Conservation (phyloP, 805 yeast genomes). For the Saccharomycopsis fermentans region DNA sequence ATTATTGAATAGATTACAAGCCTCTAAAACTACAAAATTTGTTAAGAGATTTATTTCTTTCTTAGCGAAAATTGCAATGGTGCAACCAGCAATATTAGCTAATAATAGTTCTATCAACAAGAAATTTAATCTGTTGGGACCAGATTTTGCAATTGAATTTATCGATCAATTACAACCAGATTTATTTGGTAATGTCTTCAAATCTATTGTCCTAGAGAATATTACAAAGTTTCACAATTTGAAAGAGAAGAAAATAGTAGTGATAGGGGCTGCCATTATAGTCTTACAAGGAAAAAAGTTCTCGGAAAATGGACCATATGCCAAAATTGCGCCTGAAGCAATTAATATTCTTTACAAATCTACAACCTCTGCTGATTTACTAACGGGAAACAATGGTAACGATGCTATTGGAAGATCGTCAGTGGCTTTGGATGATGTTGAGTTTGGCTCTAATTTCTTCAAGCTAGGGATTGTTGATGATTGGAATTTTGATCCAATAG, state of each 20-base stretch:
- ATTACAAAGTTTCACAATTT: constrained; percentile 32
- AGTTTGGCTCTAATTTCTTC: constrained; percentile 82
- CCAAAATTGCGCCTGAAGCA: constrained; percentile 32
- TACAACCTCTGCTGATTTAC: constrained; percentile 27
- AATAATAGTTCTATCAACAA: constrained; percentile 17
- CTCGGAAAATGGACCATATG: constrained; percentile 31
- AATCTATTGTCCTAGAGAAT: constrained; percentile 42
- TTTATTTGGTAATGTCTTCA: constrained; percentile 40
- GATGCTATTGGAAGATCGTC: constrained; percentile 31
- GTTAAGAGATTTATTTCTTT: constrained; percentile 69
- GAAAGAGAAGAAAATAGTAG: constrained; percentile 45
- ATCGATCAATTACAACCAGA: constrained; percentile 66
- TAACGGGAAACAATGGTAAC: constrained; percentile 18
- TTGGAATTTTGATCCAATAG: constrained; percentile 62
- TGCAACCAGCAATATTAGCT: constrained; percentile 3
- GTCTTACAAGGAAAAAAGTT: constrained; percentile 23
- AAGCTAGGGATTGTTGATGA: constrained; percentile 53
- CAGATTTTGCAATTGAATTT: constrained; percentile 49
- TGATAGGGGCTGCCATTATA: constrained; percentile 40
- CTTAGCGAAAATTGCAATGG: constrained; percentile 41
- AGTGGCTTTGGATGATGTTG: constrained; percentile 31
- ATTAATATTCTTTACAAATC: constrained; percentile 35
- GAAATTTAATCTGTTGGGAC: constrained; percentile 28
- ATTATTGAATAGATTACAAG: constrained; percentile 70
- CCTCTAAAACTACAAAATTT: constrained; percentile 44